Evolutionary conservation across 2,329 filamentous ascomycete species (phyloP), one percentile per base, ranked within the genome.

Genomic region (Aspergillus transmontanensis): DNA sequence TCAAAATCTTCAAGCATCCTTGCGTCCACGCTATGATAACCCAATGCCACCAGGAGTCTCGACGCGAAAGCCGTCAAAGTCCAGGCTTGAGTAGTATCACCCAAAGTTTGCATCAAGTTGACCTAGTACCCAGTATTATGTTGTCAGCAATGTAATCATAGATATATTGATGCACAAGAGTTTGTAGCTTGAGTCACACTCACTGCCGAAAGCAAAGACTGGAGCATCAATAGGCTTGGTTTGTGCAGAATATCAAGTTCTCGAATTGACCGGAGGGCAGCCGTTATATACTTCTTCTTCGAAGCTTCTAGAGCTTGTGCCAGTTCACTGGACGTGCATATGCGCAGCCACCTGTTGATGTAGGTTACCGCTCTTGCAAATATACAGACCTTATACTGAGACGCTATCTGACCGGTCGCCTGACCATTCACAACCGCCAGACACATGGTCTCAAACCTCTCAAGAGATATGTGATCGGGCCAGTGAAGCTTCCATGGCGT

Each of bases 81-180:
- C 55, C 55, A 57, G 16, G 55, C 55, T 34, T 57, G 55, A 32
- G 36, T 32, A 12, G 55, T 45, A 46, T 57, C 55, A 9, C 55
- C 55, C 6, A 57, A 21, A 12, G 30, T 21, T 30, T 57, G 55
- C n/a, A 57, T 43, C 16, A 57, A 10, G 26, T 50, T 50, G 26
- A 30, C 46, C 46, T 50, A 30, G 46, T 5, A 26, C 10, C 3
- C 3, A 10, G 9, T 28, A 2, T 19, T 50, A 28, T 6, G 12
- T 50, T 50, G 21, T 50, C 26, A 28, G 7, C 30, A 19, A 6
- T 30, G 46, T 4, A 30, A 11, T 12, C 12, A 30, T 30, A 30
- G 21, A 23, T 14, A 14, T 19, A 14, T 48, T 23, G 19, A 48
- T 19, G 6, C 45, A 16, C 14, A 9, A 5, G 6, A 48, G 16